Evolutionary conservation across 2,329 filamentous ascomycete genomes (phyloP), one percentile per base, ranked within the genome.

Genomic region (Sarocladiaceae sp.): DNA sequence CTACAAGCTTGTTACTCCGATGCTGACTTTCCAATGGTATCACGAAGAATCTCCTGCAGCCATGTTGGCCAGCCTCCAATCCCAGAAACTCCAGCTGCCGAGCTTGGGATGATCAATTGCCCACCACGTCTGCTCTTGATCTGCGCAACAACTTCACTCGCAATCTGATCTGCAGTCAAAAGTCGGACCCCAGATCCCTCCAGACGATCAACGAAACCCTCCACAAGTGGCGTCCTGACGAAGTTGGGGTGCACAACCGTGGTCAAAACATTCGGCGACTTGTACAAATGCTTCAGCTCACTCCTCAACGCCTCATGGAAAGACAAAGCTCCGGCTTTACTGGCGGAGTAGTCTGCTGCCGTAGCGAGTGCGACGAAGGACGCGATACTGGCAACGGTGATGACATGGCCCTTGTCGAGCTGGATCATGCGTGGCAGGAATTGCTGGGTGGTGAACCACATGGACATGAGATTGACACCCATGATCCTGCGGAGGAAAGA

Each of bases 351-450:
- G 66, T 88, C 84, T 18, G 83, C 79, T 69, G 84, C 80, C 52
- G 75, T 76, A 1, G 84, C 78, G 0, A 82, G 75, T 2, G 77
- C 71, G 4, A 82, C 63, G 62, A 81, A 87, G 11, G 78, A 79
- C 0, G 85, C 84, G 37, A 83, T 71, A n/a, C 78, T 83, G 13
- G 86, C 84, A 11, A 90, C 78, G 0, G 83, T 89, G 29, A 90
- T 80, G 40, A 90, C 66, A 71, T 87, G 86, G 50, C 87, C 86
- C 69, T 90, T 86, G 70, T 88, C 82, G 4, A 62, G 59, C 22
- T 69, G 62, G 42, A 86, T 69, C 78, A 90, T 86, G 57, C 68
- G 62, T 0, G 87, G 86, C 1, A 90, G 71, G 65, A 89, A 89
- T 57, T 86, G 78, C 59, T 82, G 78, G 0, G 77, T 71, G 2